Evolutionary conservation across 2,329 filamentous ascomycete species (phyloP), one percentile per base, ranked within the genome.

Genomic region (Ramularia collo-cygni): DNA sequence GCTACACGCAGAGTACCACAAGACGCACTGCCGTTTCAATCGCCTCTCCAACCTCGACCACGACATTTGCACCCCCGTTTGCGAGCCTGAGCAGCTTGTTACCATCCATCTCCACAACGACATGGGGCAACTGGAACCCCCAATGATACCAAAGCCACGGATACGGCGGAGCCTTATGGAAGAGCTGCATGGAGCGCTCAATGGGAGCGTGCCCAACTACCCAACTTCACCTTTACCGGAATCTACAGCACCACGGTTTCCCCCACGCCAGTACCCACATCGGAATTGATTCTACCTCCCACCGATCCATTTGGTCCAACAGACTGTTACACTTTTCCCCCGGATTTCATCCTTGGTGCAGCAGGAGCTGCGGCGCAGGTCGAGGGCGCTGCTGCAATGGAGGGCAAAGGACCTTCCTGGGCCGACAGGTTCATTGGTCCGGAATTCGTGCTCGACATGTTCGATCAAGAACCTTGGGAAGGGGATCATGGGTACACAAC

Each of bases 261-360:
- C n/a, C 47, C 58, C 6, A 64, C 63, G 6, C 58, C 63, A 9
- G 53, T 64, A 5, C 56, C 63, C 1, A 56, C 57, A 8, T 53
- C 47, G 17, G 60, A 56, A 21, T 48, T 64, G 9, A 50, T 62
- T 10, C 60, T 54, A 5, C 61, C 60, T 8, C 61, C 58, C 29
- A 46, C 56, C 4, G n/a, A n/a, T n/a, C n/a, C n/a, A n/a, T 41
- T 62, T 1, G 58, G 58, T 40, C 62, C 62, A 33, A 56, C 60
- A 2, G 42, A 56, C 16, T 58, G 53, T 28, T 60, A 53, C 46
- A 50, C 52, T 8, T 52, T 61, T 15, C 58, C 58, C 0, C 46
- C 48, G 9, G 50, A 55, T 34, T 61, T 61, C 35, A 40, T 42
- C 9, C 59, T 54, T 48, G 57, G 57, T 8, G 51, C 58, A 9